phyloP scores from a whole-genome alignment of 1,284 basidiomycete genomes.

The Heterobasidion occidentale region DNA sequence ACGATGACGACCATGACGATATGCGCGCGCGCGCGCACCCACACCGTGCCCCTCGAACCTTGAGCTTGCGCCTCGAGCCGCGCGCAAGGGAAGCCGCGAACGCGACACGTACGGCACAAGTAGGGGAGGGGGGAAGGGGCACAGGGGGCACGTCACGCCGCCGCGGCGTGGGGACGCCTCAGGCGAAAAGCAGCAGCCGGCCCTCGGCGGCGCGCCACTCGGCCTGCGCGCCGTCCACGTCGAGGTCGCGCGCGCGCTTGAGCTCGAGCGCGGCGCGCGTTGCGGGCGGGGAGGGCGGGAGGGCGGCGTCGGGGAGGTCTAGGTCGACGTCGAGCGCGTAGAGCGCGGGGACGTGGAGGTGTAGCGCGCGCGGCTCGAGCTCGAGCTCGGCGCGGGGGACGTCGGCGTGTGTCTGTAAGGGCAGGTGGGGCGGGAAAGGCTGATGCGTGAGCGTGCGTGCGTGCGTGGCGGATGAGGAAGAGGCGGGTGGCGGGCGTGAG shows the following conservation, averaged over 20 bases:
- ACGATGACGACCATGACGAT: too few species aligned
- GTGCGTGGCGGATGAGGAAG: too few species aligned
- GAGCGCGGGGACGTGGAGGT: constrained; percentile 38
- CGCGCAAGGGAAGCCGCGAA: neutral
- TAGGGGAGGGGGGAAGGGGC: too few species aligned
- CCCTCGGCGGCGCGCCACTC: constrained; percentile 56
- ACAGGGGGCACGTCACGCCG: too few species aligned
- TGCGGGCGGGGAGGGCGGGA: constrained; percentile 14
- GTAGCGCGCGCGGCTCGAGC: constrained; percentile 47
- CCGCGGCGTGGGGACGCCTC: neutral
- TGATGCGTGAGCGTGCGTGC: too few species aligned
- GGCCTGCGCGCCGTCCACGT: constrained; percentile 51
- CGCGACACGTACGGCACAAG: neutral
- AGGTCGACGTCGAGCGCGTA: constrained; percentile 51
- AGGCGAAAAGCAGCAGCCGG: constrained; percentile 33
- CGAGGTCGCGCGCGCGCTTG: constrained; percentile 47
- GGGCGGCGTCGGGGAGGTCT: constrained; percentile 39
- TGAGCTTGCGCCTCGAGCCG: too few species aligned
- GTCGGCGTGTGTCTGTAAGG: constrained; percentile 33
- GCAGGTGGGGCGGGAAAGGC: too few species aligned
- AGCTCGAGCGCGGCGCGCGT: constrained; percentile 30
- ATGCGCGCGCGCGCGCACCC: too few species aligned
- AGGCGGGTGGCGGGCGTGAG: too few species aligned
- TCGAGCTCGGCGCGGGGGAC: constrained; percentile 47
- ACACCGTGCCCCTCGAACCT: too few species aligned